Conservation (phyloP, 2,329 filamentous ascomycete genomes). For the Talaromyces rugulosus region DNA sequence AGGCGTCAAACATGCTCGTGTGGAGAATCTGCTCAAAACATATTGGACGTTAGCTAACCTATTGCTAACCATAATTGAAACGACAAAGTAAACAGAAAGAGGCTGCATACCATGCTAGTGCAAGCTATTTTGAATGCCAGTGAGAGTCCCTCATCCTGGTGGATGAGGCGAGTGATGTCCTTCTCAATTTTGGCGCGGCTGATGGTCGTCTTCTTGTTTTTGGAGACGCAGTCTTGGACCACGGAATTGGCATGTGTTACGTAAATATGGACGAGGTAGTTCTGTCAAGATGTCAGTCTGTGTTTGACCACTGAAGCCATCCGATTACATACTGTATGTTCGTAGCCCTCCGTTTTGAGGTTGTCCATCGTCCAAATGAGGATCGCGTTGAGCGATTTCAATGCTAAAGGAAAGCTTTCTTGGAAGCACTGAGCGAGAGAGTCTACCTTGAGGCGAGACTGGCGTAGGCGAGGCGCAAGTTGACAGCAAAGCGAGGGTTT, state of each 20-base stretch:
- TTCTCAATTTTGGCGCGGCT: constrained; percentile 20
- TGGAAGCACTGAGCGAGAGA: neutral
- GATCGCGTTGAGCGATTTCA: neutral
- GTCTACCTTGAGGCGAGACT: neutral
- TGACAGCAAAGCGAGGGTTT: neutral
- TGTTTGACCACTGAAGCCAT: neutral
- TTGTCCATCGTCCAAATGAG: neutral
- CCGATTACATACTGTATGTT: neutral
- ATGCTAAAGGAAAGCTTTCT: neutral
- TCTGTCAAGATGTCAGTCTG: neutral
- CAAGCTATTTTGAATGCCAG: constrained; percentile 19
- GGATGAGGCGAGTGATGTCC: constrained; percentile 18
- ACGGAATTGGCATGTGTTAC: constrained; percentile 17
- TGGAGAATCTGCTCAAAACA: constrained; percentile 18
- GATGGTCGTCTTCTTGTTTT: constrained; percentile 14
- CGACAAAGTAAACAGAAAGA: neutral
- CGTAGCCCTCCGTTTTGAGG: neutral
- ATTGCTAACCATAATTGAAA: no score
- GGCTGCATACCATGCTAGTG: constrained; percentile 18
- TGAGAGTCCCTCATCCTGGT: constrained; percentile 18
- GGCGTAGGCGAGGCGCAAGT: neutral
- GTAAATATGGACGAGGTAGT: constrained; percentile 19
- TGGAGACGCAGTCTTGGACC: constrained; percentile 14
- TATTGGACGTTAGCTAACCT: neutral
- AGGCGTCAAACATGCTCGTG: constrained; percentile 20